A percentile compares a stretch with the other conserved stretches of the same genome.
These are phyloP conservation scores for Penicillium simplicissimum DNA, from an alignment of 495 filamentous ascomycete genomes.

Conservation along the genomic window DNA sequence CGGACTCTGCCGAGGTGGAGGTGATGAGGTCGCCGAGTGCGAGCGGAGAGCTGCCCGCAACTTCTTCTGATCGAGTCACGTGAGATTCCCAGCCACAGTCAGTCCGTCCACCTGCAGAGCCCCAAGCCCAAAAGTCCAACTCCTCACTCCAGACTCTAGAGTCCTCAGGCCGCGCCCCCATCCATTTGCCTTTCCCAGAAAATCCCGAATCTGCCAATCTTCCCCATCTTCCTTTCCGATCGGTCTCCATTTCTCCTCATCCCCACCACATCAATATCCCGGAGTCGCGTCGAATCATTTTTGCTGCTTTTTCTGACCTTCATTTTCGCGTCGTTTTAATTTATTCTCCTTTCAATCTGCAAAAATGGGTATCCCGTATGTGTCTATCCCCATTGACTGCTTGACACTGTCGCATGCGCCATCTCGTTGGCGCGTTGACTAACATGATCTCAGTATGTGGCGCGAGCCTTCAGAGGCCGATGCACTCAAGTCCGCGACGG, in stretches of 20 bases:
- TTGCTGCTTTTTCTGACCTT: constrained; percentile 11
- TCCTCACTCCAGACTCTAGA: too few relatives aligned
- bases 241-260: constrained; percentile 14
- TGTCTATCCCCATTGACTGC: constrained; percentile 26
- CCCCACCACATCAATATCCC: constrained; percentile 4
- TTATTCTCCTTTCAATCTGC: constrained; percentile 18
- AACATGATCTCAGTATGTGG: constrained; percentile 51
- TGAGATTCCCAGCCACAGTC: neutral
- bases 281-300: constrained; percentile 23
- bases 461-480: constrained; percentile 51
- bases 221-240: constrained; percentile 19
- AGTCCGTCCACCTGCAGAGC: too few relatives aligned
- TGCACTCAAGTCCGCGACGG: constrained; percentile 57
- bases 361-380: constrained; percentile 81
- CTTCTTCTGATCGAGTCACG: neutral
- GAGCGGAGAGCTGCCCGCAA: neutral
- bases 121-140: too few relatives aligned
- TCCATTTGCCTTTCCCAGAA: neutral
- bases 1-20: neutral
- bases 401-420: constrained; percentile 31
- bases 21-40: neutral
- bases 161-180: neutral
- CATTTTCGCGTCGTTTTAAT: constrained; percentile 15
- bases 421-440: constrained; percentile 30
- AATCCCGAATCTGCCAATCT: neutral